These are phyloP conservation scores for Paxillus rubicundulus DNA, from an alignment of 768 basidiomycete species.

Conservation along the genomic window DNA sequence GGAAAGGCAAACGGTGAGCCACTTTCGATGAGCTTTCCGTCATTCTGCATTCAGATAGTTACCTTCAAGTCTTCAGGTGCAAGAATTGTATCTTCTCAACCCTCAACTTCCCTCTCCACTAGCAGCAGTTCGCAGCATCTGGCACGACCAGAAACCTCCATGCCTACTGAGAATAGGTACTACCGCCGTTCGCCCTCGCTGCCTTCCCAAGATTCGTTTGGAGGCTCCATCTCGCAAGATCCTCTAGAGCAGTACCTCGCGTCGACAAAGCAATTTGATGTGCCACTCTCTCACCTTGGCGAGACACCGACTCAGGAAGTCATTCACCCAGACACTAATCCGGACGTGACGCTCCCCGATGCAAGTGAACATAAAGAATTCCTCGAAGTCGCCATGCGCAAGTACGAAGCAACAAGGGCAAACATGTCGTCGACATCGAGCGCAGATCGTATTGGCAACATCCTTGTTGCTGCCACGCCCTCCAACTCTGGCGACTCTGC, in stretches of 20 bases:
- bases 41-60: constrained; percentile 20
- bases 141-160: constrained; percentile 18
- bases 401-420: constrained; percentile 24
- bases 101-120: constrained; percentile 21
- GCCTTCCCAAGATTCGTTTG: constrained; percentile 64
- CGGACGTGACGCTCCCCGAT: constrained; percentile 49
- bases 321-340: constrained; percentile 35
- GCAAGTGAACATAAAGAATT: constrained; percentile 35
- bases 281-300: constrained; percentile 58
- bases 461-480: constrained; percentile 58
- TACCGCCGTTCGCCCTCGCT: constrained; percentile 36
- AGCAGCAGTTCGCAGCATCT: constrained; percentile 9
- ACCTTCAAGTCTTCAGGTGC: constrained; percentile 27
- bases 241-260: constrained; percentile 46
- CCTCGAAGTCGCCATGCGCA: constrained; percentile 22
- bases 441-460: constrained; percentile 12
- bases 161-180: constrained; percentile 21
- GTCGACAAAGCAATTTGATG: constrained; percentile 46
- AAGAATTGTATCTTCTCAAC: constrained; percentile 36
- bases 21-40: constrained; percentile 17
- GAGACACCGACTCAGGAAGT: constrained; percentile 29
- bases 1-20: constrained; percentile 33
- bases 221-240: constrained; percentile 47
- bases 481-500: constrained; percentile 36
- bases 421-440: constrained; percentile 2